phyloP scores from a whole-genome alignment of 2,329 filamentous ascomycete genomes.

The Claviceps fusiformis region DNA sequence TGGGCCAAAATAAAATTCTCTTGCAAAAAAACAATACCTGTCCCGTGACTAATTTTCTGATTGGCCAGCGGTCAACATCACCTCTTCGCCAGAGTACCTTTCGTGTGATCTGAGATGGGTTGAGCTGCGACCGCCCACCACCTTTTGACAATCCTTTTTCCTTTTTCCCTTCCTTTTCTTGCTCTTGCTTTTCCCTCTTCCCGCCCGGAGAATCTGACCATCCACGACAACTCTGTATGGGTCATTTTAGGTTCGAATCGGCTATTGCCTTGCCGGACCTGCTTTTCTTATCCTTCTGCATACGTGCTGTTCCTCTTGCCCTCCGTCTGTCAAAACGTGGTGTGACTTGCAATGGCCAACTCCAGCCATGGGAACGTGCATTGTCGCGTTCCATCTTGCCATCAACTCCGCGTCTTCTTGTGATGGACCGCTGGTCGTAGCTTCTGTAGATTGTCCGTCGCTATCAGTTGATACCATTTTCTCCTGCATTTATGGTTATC shows the following conservation, averaged over 20 bases:
- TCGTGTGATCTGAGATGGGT: slow-evolving; percentile 19
- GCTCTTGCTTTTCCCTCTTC: slow-evolving; percentile 15
- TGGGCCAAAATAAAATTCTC: slow-evolving; percentile 18
- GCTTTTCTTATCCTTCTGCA: neutral
- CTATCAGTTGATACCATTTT: slow-evolving; percentile 10
- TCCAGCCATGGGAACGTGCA: slow-evolving; percentile 4
- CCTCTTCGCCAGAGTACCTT: slow-evolving; percentile 20
- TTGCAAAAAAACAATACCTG: slow-evolving; percentile 21
- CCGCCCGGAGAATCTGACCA: slow-evolving; percentile 8
- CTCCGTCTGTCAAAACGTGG: neutral
- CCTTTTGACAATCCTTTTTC: slow-evolving; percentile 7
- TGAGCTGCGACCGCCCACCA: slow-evolving; percentile 11
- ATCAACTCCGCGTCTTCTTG: slow-evolving; percentile 4
- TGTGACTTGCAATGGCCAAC: slow-evolving; percentile 6
- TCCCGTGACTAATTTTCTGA: slow-evolving; percentile 25
- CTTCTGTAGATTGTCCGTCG: slow-evolving; percentile 1
- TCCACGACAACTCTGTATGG: slow-evolving; percentile 17
- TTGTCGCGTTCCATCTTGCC: slow-evolving; percentile 21
- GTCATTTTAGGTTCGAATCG: slow-evolving; percentile 13
- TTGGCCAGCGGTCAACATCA: slow-evolving; percentile 22
- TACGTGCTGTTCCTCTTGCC: neutral
- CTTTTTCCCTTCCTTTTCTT: slow-evolving; percentile 8
- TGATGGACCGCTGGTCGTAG: neutral
- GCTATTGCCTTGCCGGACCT: neutral
- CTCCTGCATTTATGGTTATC: slow-evolving; percentile 3